Evolutionary conservation across 768 basidiomycete species (phyloP).

Genomic region (Leccinum uliginosum): DNA sequence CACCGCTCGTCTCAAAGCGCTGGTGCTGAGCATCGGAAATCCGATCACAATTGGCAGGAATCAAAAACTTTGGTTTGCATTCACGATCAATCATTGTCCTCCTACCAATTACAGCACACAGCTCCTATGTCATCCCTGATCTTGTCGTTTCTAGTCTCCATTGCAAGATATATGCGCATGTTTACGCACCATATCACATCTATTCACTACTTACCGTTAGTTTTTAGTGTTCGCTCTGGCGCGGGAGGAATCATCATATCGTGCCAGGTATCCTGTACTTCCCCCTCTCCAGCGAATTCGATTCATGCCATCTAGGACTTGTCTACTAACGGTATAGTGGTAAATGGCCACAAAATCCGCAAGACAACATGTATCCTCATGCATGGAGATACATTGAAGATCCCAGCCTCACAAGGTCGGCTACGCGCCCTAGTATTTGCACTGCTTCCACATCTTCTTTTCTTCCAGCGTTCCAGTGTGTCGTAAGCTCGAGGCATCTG

Average conservation of each 20-base stretch:
- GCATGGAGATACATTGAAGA: constrained; percentile 67
- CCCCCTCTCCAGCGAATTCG: neutral
- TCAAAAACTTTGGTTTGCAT: constrained; percentile 54
- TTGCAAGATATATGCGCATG: constrained; percentile 78
- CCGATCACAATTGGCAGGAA: constrained; percentile 71
- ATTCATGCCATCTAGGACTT: constrained; percentile 46
- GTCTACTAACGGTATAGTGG: constrained; percentile 69
- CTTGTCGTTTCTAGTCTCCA: constrained; percentile 63
- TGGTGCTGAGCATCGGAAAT: constrained; percentile 56
- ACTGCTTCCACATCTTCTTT: neutral
- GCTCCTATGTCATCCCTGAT: constrained; percentile 62
- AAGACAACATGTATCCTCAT: constrained; percentile 68
- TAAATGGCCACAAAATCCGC: constrained; percentile 67
- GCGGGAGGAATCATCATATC: constrained; percentile 73
- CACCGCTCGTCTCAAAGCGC: constrained; percentile 36
- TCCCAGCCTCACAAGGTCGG: constrained; percentile 63
- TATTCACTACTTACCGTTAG: neutral
- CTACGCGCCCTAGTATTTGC: neutral
- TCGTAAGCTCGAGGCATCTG: constrained; percentile 51
- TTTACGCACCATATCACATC: constrained; percentile 1
- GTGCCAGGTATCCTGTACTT: constrained; percentile 52
- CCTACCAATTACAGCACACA: constrained; percentile 11
- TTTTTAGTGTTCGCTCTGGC: constrained; percentile 58
- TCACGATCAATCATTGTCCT: neutral
- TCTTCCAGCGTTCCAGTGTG: constrained; percentile 59